Evolutionary conservation across 768 basidiomycete species (phyloP).

Genomic region (Calocybe cyanea): DNA sequence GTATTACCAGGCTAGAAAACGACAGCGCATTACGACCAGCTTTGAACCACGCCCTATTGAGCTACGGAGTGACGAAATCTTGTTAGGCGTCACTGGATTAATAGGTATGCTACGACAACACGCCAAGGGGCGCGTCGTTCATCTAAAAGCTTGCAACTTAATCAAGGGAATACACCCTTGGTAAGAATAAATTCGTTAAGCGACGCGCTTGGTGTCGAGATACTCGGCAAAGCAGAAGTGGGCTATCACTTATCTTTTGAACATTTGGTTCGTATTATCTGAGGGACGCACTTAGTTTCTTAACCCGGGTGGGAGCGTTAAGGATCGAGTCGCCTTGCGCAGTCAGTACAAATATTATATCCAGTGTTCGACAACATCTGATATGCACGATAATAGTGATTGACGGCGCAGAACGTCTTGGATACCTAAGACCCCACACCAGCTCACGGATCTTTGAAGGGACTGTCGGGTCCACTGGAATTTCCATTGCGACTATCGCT

Average conservation of each 20-base stretch:
- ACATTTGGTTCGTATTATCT: not conserved
- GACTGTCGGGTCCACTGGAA: slow-evolving; percentile 94
- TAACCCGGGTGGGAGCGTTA: slow-evolving; percentile 97
- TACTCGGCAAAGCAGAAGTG: slow-evolving; percentile 94
- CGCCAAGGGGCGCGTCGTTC: not conserved
- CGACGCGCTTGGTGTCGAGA: slow-evolving; percentile 87
- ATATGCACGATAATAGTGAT: slow-evolving; percentile 59
- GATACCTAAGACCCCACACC: slow-evolving; percentile 79
- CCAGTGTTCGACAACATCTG: not conserved
- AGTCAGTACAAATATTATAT: slow-evolving; percentile 45
- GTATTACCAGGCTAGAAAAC: slow-evolving; percentile 48
- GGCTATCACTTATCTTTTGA: slow-evolving; percentile 9
- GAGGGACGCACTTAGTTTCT: slow-evolving; percentile 55
- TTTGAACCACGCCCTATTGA: slow-evolving; percentile 60
- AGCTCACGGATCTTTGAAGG: slow-evolving; percentile 96
- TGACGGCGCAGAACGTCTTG: slow-evolving; percentile 83
- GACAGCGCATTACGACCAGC: slow-evolving; percentile 33
- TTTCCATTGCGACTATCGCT: slow-evolving; percentile 93
- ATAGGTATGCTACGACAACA: slow-evolving; percentile 67
- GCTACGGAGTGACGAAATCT: slow-evolving; percentile 70
- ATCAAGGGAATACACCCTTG: slow-evolving; percentile 87
- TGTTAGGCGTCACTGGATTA: slow-evolving; percentile 76
- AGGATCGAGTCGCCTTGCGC: slow-evolving; percentile 92
- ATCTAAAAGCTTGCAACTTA: not conserved
- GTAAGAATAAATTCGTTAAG: slow-evolving; percentile 90